A percentile compares a stretch with the other conserved stretches of the same genome.
phyloP scores from a whole-genome alignment of 345 rosid genomes.

The Mallotus nudiflorus region DNA sequence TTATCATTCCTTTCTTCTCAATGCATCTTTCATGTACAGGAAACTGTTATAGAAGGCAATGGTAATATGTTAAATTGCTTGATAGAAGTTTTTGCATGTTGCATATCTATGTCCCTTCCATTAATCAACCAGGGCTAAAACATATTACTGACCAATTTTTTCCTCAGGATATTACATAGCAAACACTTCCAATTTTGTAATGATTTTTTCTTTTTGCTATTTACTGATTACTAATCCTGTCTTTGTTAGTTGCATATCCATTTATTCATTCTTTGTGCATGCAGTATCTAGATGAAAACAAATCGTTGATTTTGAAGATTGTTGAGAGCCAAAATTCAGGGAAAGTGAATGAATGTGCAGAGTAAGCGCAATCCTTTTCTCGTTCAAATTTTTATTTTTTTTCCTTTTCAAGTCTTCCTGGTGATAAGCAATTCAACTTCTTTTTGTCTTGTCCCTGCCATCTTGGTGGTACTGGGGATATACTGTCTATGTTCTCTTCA shows the following conservation, averaged over 20 bases:
- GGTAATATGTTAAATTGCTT: too few species aligned
- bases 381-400: neutral
- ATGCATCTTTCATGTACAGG: too few species aligned
- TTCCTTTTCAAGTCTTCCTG: slow-evolving; percentile 5
- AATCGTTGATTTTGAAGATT: slow-evolving; percentile 97
- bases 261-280: slow-evolving; percentile 18
- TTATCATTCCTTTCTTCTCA: too few species aligned
- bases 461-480: too few species aligned
- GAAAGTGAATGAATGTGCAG: slow-evolving; percentile 90
- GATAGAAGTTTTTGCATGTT: neutral
- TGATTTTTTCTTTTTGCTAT: neutral
- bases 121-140: neutral
- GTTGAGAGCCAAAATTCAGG: slow-evolving; percentile 99
- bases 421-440: neutral
- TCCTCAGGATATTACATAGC: too few species aligned
- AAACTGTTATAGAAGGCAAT: too few species aligned
- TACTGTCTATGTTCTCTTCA: too few species aligned
- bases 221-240: neutral
- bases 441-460: too few species aligned
- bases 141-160: neutral
- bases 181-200: neutral
- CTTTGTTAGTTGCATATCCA: neutral
- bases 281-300: slow-evolving; percentile 99
- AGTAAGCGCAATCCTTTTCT: slow-evolving; percentile 53
- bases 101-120: too few species aligned